These are phyloP conservation scores for Klebsormidium nitens DNA, from an alignment of 139 green algal genomes.

Conservation along the genomic window DNA sequence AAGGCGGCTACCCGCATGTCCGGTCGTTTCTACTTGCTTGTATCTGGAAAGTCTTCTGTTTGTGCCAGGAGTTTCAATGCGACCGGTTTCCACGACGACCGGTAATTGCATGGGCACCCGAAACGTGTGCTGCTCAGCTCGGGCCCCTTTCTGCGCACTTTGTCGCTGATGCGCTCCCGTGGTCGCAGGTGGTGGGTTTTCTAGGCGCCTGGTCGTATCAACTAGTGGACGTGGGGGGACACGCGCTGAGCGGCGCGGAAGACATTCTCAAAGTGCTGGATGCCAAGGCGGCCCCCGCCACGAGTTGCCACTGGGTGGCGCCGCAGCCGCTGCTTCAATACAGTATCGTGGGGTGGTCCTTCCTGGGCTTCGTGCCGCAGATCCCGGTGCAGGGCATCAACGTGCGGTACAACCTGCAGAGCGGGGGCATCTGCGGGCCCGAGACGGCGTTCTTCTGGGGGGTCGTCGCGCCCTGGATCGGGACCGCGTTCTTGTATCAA, in stretches of 20 bases:
- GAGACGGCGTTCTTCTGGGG: constrained; percentile 7
- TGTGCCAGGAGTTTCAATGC: too few relatives aligned
- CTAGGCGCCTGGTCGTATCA: constrained; percentile 26
- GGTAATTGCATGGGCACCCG: too few relatives aligned
- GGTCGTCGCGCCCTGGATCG: constrained; percentile 15
- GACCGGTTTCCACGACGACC: too few relatives aligned
- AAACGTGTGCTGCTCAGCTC: too few relatives aligned
- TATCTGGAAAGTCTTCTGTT: too few relatives aligned
- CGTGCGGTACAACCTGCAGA: constrained; percentile 32
- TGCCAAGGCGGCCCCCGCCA: not conserved
- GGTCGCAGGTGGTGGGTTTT: constrained; percentile 10
- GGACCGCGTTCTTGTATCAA: constrained; percentile 25
- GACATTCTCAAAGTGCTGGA: constrained; percentile 27
- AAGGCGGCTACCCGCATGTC: too few relatives aligned
- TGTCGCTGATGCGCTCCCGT: too few relatives aligned
- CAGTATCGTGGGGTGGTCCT: constrained; percentile 14
- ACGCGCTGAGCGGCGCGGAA: constrained; percentile 15
- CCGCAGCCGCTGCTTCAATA: too few relatives aligned
- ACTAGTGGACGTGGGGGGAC: constrained; percentile 12
- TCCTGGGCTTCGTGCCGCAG: constrained; percentile 17
- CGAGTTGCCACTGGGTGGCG: constrained; percentile 15
- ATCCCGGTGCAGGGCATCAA: constrained; percentile 33
- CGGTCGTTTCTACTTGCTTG: too few relatives aligned
- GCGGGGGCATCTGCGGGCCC: not conserved
- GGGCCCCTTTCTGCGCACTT: too few relatives aligned